phyloP scores from a whole-genome alignment of 148 eudicot genomes.

The Fagopyrum tataricum region DNA sequence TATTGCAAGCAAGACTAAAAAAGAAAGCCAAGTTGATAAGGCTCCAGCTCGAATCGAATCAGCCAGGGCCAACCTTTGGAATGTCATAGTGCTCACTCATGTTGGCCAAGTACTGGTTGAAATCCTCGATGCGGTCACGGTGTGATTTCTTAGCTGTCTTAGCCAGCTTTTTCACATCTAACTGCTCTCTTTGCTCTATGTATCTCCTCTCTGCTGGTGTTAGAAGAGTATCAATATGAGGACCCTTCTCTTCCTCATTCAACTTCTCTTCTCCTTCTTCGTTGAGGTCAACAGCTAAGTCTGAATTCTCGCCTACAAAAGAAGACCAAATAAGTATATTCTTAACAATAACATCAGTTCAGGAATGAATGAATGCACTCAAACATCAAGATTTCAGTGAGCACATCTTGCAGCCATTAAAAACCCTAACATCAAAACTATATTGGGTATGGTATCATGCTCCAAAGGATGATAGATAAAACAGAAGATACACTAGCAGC shows the following conservation, averaged over 20 bases:
- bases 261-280: constrained; percentile 31
- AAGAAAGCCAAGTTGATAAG: neutral
- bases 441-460: neutral
- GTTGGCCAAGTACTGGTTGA: constrained; percentile 87
- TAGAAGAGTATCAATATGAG: constrained; percentile 44
- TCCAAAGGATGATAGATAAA: neutral
- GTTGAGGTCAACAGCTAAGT: constrained; percentile 16
- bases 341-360: neutral
- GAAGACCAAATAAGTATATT: neutral
- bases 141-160: constrained; percentile 78
- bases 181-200: constrained; percentile 77
- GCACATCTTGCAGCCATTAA: neutral
- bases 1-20: neutral
- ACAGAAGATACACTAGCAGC: neutral
- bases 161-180: constrained; percentile 61
- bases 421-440: neutral
- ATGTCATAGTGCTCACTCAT: constrained; percentile 97
- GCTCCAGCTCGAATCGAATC: constrained; percentile 11
- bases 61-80: constrained; percentile 99
- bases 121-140: constrained; percentile 78
- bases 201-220: constrained; percentile 94
- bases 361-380: neutral
- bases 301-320: constrained; percentile 31
- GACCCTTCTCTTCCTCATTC: constrained; percentile 26
- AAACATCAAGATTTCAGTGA: neutral